Evolutionary conservation across 2,329 filamentous ascomycete species (phyloP), one percentile per base, ranked within the genome.

Genomic region (Colletotrichum filicis): DNA sequence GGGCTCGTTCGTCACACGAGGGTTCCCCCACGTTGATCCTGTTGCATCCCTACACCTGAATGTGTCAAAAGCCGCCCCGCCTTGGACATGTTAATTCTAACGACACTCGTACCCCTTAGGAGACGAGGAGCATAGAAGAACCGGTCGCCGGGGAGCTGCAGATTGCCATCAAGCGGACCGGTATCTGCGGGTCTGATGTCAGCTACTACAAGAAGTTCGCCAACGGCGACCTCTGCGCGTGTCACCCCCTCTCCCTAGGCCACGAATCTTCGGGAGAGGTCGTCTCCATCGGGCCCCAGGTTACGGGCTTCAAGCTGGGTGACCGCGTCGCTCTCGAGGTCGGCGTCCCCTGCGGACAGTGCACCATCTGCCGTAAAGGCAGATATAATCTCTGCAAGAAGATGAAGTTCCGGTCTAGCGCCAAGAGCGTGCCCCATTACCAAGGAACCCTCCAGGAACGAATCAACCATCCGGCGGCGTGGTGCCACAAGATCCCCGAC

Each of bases 171-270:
- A 89, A 88, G 77, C 87, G 89, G 7, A 93, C 92, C 28, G 91
- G 92, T 49, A 91, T 93, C 77, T 93, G 92, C 80, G 92, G 92
- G 68, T 93, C 91, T 8, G 92, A 93, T 80, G 88, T 93, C 66
- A 90, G 90, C 66, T 93, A 93, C 81, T 93, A 92, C 84, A 92
- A 90, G 80, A 92, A 92, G 78, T 93, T 92, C 78, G 90, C 91
- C 81, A 93, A 93, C 78, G 92, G 92, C 58, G 91, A 92, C 80
- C 87, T 93, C 63, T 91, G 91, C 76, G 91, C 90, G 59, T 91
- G 89, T 75, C 87, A 88, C 74, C 92, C 92, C 32, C 83, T 93
- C 37, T 92, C 90, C 5, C 86, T 93, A 3, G 90, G 90, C n/a
- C 89, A 91, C 76, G 89, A 91, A 80, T 90, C 88, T 66, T 90